Base-by-base conservation (phyloP, 371 early-diverging fungal species). In the Rhizopus sp. region DNA sequence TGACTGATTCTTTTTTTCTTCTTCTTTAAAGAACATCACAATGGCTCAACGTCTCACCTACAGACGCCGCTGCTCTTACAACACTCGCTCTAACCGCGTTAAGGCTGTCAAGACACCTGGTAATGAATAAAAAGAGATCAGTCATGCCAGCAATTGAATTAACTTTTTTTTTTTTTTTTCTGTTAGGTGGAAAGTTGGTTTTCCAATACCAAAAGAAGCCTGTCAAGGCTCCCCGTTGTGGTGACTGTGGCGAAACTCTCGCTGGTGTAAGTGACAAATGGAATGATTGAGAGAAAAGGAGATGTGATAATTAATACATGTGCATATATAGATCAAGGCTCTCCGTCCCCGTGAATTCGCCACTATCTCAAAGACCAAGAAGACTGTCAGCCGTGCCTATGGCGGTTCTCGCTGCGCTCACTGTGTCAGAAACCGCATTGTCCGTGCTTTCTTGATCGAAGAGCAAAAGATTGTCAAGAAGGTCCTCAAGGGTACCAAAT, bases 381-480 rank as follows among this genome's bases (percentile, higher is more conserved):
- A 96, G 93, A 77, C 73, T 76, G 95, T 97, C 66, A 85, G 82
- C 78, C 93, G 98, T 70, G 93, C 97, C 56, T 97, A 97, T 77
- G 98, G 98, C 80, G 97, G 97, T 63, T 90, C 89, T 65, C 93
- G 95, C 63, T 97, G 97, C 82, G 85, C 86, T 64, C 70, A 75
- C 80, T 96, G 97, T 84, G 97, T 97, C 52, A 91, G 97, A 76
- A 85, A 85, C 75, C 90, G 94, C 64, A 94, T 98, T 80, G 92
- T 98, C 66, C 95, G 98, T 68, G 95, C 98, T 69, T 98, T 97
- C 90, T 85, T 97, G 72, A 92, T 97, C 66, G 97, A 97, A 84
- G 97, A 97, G 84, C 96, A 96, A 82, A 96, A 96, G 93, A 95
- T 97, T 66, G 96, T 96, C 75, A 96, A 96, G 93, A 91, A 89